A percentile compares a stretch with the other conserved stretches of the same genome.
phyloP scores from a whole-genome alignment of 228 moss, liverwort and hornwort species.

The Sphagnum magellanicum region DNA sequence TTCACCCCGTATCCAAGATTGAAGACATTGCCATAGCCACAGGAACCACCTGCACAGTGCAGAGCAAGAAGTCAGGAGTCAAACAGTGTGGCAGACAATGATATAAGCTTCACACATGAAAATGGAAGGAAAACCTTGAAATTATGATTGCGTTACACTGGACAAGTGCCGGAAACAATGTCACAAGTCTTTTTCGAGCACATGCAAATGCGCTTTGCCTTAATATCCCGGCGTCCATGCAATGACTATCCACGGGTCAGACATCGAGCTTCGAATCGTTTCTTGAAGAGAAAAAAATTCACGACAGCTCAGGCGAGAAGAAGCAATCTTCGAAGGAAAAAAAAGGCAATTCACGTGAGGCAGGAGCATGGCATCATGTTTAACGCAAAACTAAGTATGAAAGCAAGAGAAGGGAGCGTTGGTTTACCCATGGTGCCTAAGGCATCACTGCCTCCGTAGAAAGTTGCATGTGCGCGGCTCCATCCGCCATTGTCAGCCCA shows the following conservation, averaged over 20 bases:
- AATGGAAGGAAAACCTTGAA: background rate
- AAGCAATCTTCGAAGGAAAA: background rate
- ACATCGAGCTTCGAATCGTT: too few species aligned
- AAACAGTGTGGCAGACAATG: too few species aligned
- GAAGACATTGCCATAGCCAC: slow-evolving; percentile 10
- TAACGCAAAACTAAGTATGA: background rate
- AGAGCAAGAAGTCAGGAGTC: too few species aligned
- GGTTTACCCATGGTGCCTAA: background rate
- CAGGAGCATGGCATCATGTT: background rate
- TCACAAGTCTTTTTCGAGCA: background rate
- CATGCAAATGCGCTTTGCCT: background rate
- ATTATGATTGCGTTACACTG: too few species aligned
- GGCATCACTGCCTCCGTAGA: slow-evolving; percentile 1
- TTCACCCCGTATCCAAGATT: background rate
- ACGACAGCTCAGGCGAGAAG: too few species aligned
- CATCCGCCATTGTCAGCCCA: background rate
- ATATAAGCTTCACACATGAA: too few species aligned
- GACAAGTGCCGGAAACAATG: background rate
- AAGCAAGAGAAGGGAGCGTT: background rate
- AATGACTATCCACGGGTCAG: background rate
- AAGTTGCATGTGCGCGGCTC: slow-evolving; percentile 1
- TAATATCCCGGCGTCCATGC: background rate
- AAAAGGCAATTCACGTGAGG: background rate
- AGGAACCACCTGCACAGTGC: slow-evolving; percentile 10
- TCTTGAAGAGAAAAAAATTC: too few species aligned